Evolutionary conservation across 768 basidiomycete genomes (phyloP).

Genomic region (Kwoniella mangroviensis): DNA sequence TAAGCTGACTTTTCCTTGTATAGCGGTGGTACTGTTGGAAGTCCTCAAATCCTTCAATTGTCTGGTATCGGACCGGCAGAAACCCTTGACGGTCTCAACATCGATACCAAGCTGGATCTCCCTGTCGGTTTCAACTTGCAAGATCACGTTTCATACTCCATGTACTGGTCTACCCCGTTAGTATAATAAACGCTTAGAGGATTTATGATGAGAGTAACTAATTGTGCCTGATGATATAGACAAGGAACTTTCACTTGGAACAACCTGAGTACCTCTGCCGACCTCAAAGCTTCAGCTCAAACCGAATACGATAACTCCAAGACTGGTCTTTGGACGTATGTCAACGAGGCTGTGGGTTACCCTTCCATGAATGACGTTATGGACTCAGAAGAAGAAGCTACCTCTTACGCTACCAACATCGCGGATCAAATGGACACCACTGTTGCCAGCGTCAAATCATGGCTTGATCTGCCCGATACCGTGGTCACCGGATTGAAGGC

Average conservation of each 20-base stretch:
- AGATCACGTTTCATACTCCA: slow-evolving; percentile 64
- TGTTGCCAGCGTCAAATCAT: slow-evolving; percentile 41
- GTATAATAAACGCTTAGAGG: slow-evolving; percentile 1
- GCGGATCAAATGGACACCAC: slow-evolving; percentile 26
- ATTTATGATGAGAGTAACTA: slow-evolving; percentile 2
- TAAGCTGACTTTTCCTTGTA: slow-evolving; percentile 31
- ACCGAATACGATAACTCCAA: slow-evolving; percentile 28
- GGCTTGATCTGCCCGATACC: slow-evolving; percentile 43
- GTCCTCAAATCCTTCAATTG: slow-evolving; percentile 66
- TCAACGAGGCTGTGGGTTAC: slow-evolving; percentile 54
- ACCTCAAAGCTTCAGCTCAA: slow-evolving; percentile 33
- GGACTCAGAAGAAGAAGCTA: slow-evolving; percentile 24
- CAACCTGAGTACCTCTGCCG: slow-evolving; percentile 28
- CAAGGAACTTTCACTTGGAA: slow-evolving; percentile 47
- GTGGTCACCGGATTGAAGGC: slow-evolving; percentile 48
- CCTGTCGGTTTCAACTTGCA: slow-evolving; percentile 75
- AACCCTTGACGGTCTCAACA: slow-evolving; percentile 64
- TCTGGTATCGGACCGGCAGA: slow-evolving; percentile 75
- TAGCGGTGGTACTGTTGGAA: slow-evolving; percentile 61
- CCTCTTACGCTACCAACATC: slow-evolving; percentile 41
- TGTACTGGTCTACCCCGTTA: slow-evolving; percentile 52
- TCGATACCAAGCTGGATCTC: slow-evolving; percentile 68
- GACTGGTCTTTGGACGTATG: slow-evolving; percentile 51
- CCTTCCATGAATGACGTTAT: slow-evolving; percentile 42
- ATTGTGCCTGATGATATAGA: slow-evolving; percentile 13